phyloP scores from a whole-genome alignment of 352 stramenopile genomes.

The Pythium vanterpoolii region DNA sequence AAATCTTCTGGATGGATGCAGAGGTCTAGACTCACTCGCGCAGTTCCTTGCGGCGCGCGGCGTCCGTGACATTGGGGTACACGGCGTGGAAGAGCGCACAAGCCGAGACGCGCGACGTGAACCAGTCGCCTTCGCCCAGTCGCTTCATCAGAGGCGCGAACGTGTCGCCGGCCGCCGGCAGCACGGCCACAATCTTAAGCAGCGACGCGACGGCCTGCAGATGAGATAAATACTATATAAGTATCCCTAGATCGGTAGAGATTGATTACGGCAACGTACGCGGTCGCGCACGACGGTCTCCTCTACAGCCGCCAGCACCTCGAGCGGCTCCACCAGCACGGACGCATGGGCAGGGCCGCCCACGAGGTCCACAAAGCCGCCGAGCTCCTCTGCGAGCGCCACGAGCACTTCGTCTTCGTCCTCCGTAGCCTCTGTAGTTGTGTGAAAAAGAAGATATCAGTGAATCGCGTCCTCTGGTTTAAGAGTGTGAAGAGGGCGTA shows the following conservation, averaged over 20 bases:
- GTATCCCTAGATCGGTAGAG: not conserved
- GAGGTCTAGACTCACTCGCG: slow-evolving; percentile 50
- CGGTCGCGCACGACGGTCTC: slow-evolving; percentile 93
- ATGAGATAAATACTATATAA: not conserved
- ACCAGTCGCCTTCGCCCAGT: slow-evolving; percentile 84
- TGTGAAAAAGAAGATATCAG: not conserved
- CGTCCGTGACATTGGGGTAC: slow-evolving; percentile 60
- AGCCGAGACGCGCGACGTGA: slow-evolving; percentile 86
- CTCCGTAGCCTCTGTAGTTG: slow-evolving; percentile 70
- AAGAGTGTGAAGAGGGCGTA: slow-evolving; percentile 1
- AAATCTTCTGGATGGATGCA: not conserved
- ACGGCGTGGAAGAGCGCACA: slow-evolving; percentile 77
- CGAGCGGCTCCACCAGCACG: slow-evolving; percentile 85
- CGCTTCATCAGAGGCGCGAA: slow-evolving; percentile 78
- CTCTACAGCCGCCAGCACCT: slow-evolving; percentile 90
- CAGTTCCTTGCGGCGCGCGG: slow-evolving; percentile 72
- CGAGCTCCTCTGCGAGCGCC: slow-evolving; percentile 88
- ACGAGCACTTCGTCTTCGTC: slow-evolving; percentile 94
- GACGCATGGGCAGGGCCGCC: slow-evolving; percentile 64
- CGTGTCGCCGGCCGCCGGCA: slow-evolving; percentile 58
- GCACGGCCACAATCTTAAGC: slow-evolving; percentile 65
- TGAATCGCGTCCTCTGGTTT: not conserved
- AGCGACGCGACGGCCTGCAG: slow-evolving; percentile 60
- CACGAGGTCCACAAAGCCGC: slow-evolving; percentile 87
- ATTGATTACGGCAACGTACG: slow-evolving; percentile 19